Percentiles rank a stretch among this genome's conserved stretches.
These are phyloP conservation scores for Peronospora farinosa DNA, from an alignment of 352 stramenopile genomes.

Conservation along the genomic window DNA sequence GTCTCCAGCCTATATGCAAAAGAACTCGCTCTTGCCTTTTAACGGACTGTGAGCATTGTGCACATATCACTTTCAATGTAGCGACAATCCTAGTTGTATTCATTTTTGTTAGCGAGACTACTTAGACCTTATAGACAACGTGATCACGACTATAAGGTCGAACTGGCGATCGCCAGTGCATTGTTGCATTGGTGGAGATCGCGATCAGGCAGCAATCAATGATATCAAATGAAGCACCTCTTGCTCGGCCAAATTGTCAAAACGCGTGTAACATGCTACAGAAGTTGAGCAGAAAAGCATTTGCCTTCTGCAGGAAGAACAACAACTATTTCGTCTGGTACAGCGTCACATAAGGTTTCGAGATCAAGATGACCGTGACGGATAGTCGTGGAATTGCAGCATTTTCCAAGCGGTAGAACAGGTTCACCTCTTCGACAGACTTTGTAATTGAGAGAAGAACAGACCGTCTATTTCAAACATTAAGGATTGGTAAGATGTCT, in stretches of 20 bases:
- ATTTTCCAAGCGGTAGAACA: constrained; percentile 73
- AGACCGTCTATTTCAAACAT: no score
- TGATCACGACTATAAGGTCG: constrained; percentile 41
- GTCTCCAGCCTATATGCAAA: no score
- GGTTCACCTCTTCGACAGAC: constrained; percentile 46
- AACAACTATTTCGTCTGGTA: constrained; percentile 55
- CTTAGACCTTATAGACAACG: no score
- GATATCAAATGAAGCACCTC: constrained; percentile 85
- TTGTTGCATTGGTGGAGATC: no score
- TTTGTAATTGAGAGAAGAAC: constrained; percentile 19
- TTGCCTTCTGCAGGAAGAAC: constrained; percentile 46
- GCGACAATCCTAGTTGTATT: no score
- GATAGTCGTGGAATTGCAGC: constrained; percentile 68
- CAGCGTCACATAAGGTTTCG: constrained; percentile 75
- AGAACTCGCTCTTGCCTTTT: no score
- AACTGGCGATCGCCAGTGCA: constrained; percentile 58
- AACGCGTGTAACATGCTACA: constrained; percentile 83
- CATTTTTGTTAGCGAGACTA: no score
- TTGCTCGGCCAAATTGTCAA: constrained; percentile 80
- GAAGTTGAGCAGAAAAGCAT: constrained; percentile 78
- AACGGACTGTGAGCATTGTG: no score
- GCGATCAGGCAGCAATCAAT: constrained; percentile 72
- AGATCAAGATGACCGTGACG: constrained; percentile 52
- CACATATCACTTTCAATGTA: no score
- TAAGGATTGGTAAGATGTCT: no score